Base-by-base conservation (phyloP, 257 asterid species). In the Ehretia macrophylla region DNA sequence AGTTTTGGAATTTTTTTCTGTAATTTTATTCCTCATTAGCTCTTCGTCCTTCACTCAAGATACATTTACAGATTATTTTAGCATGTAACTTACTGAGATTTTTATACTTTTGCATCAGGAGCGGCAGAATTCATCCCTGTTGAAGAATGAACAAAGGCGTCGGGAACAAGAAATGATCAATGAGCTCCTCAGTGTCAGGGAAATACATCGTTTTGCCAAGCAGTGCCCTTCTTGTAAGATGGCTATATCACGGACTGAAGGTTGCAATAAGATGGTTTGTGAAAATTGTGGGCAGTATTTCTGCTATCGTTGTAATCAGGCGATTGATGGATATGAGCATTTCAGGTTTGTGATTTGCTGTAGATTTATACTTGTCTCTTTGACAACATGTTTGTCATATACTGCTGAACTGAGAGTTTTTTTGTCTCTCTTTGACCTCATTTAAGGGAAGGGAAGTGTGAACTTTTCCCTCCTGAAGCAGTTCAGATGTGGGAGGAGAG, bases 161-260 rank as follows among this genome's bases (percentile, higher is more conserved):
- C 88, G 81, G 22, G 98, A 85, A 76, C 62, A 62, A 56, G 97
- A 85, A 77, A 72, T 79, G 86, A 88, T 88, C 42, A 84, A 84
- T 64, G 90, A 88, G 60, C 40, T 88, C 62, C 87, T 82, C 42
- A 88, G 85, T 51, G 45, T 81, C 67, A 72, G 58, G 73, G 87
- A 77, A 75, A 88, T 88, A 56, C 42, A 37, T n/a, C 75, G 68
- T 45, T 65, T 46, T 69, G 86, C 96, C 1, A 91, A 85, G 77
- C 96, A 75, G 71, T 91, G 97, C 80, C 98, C 98, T 75, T 72
- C 83, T 19, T 91, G 98, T 79, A 82, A 81, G 73, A 88, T 85
- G 88, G 95, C 95, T 37, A 88, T 88, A 64, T 76, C 92, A 20
- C 81, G 90, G 64, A 78, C 79, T 20, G 98, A 81, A 76, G 98